phyloP scores from a whole-genome alignment of 2,329 filamentous ascomycete species.

The Rasamsonia emersonii region DNA sequence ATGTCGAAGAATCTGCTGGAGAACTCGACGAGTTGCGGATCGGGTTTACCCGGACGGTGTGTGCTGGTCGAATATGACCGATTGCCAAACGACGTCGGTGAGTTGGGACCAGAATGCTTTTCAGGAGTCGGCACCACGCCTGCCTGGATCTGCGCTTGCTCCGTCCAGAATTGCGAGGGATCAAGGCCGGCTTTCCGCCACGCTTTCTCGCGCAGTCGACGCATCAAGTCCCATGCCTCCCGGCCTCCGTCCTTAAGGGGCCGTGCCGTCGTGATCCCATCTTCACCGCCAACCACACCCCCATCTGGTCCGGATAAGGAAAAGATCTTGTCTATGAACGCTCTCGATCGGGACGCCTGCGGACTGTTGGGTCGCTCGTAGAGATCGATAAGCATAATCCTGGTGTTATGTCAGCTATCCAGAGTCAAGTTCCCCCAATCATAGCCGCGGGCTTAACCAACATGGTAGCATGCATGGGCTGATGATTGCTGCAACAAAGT shows the following conservation, averaged over 20 bases:
- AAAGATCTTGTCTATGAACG: slow-evolving; percentile 40
- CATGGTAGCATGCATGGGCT: slow-evolving; percentile 38
- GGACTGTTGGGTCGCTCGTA: slow-evolving; percentile 39
- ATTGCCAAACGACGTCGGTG: slow-evolving; percentile 1
- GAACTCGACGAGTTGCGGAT: slow-evolving; percentile 21
- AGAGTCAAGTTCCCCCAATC: too few relatives aligned
- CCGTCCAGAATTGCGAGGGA: slow-evolving; percentile 39
- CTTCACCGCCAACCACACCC: slow-evolving; percentile 38
- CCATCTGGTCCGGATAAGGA: slow-evolving; percentile 37
- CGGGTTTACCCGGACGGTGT: slow-evolving; percentile 1
- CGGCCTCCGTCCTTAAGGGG: slow-evolving; percentile 40
- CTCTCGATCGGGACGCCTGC: slow-evolving; percentile 36
- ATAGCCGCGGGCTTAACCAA: slow-evolving; percentile 10
- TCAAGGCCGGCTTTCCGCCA: slow-evolving; percentile 42
- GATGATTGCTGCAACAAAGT: slow-evolving; percentile 25
- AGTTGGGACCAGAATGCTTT: too few relatives aligned
- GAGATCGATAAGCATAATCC: slow-evolving; percentile 42
- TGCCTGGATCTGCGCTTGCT: slow-evolving; percentile 35
- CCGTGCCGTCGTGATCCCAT: slow-evolving; percentile 35
- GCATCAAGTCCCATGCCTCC: slow-evolving; percentile 43
- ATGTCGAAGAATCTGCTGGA: slow-evolving; percentile 27
- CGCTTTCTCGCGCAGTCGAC: slow-evolving; percentile 37
- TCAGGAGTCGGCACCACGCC: slow-evolving; percentile 19
- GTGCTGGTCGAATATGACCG: background rate
- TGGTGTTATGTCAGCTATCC: too few relatives aligned